A percentile compares a stretch with the other conserved stretches of the same genome.
phyloP scores from a whole-genome alignment of 306 rosid species.

The Canavalia gladiata region DNA sequence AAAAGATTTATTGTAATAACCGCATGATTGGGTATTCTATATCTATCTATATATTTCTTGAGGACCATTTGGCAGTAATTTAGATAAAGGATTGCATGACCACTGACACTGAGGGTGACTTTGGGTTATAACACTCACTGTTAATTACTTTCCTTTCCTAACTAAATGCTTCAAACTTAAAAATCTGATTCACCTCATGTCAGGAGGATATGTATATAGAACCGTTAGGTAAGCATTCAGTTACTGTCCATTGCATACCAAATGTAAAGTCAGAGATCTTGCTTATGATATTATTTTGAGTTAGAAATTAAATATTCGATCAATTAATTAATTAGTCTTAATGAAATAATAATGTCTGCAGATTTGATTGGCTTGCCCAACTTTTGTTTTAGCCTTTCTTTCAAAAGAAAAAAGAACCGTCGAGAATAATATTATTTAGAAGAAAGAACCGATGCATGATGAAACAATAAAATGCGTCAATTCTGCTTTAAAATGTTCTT shows the following conservation, averaged over 20 bases:
- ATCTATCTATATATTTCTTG: constrained; percentile 50
- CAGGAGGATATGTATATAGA: background rate
- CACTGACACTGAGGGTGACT: constrained; percentile 46
- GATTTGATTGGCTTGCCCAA: background rate
- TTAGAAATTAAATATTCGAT: background rate
- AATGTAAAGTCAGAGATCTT: background rate
- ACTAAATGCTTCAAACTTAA: background rate
- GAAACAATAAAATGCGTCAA: too few species aligned
- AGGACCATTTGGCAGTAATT: constrained; percentile 73
- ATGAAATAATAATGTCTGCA: background rate
- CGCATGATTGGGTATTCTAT: constrained; percentile 54
- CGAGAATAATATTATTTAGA: too few species aligned
- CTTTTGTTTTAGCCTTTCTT: too few species aligned
- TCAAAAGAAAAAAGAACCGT: too few species aligned
- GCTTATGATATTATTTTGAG: background rate
- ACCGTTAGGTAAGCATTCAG: background rate
- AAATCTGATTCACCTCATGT: background rate
- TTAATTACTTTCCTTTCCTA: constrained; percentile 12
- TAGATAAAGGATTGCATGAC: constrained; percentile 51
- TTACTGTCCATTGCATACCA: background rate
- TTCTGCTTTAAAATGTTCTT: too few species aligned
- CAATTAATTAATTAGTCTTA: background rate
- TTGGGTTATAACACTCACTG: background rate
- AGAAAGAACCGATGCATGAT: too few species aligned
- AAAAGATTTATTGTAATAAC: constrained; percentile 57